Evolutionary conservation across 176 grass and related monocot species (phyloP).

Genomic region (Phyllostachys edulis): DNA sequence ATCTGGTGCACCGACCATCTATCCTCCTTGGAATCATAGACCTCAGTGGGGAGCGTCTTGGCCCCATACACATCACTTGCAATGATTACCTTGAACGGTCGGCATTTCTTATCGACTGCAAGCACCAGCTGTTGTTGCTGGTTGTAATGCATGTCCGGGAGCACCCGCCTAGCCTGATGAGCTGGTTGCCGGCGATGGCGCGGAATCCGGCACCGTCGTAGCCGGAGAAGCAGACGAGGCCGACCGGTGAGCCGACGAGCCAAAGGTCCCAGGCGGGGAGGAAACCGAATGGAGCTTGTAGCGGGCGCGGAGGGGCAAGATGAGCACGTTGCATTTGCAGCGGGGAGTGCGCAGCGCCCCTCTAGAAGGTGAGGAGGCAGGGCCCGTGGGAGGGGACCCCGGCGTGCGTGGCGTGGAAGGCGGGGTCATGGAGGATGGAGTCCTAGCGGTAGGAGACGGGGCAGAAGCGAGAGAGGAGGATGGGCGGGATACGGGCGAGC

Average conservation of each 20-base stretch:
- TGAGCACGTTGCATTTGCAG: conserved; percentile 69
- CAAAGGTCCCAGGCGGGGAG: conserved; percentile 88
- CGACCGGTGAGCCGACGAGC: conserved; percentile 85
- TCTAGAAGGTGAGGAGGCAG: conserved; percentile 77
- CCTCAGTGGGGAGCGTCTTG: conserved; percentile 84
- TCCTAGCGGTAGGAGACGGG: conserved; percentile 72
- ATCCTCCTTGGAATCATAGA: conserved; percentile 64
- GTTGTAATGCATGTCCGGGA: conserved; percentile 84
- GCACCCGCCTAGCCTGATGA: conserved; percentile 74
- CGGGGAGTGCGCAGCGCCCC: conserved; percentile 28
- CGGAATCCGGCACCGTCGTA: conserved; percentile 65
- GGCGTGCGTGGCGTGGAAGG: conserved; percentile 72
- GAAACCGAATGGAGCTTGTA: conserved; percentile 69
- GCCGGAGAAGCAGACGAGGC: conserved; percentile 87
- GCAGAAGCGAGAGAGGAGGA: conserved; percentile 74
- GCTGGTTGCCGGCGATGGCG: conserved; percentile 78
- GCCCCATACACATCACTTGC: conserved; percentile 79
- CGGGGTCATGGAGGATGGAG: conserved; percentile 55
- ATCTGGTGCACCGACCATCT: too few species aligned
- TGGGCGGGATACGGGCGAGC: conserved; percentile 81
- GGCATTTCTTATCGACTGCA: conserved; percentile 45
- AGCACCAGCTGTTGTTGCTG: conserved; percentile 90
- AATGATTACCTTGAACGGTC: conserved; percentile 74
- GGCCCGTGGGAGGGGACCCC: conserved; percentile 72
- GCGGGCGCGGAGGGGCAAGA: conserved; percentile 73